Conservation (phyloP, 1,139 yeast genomes). For the Pichia sp. region DNA sequence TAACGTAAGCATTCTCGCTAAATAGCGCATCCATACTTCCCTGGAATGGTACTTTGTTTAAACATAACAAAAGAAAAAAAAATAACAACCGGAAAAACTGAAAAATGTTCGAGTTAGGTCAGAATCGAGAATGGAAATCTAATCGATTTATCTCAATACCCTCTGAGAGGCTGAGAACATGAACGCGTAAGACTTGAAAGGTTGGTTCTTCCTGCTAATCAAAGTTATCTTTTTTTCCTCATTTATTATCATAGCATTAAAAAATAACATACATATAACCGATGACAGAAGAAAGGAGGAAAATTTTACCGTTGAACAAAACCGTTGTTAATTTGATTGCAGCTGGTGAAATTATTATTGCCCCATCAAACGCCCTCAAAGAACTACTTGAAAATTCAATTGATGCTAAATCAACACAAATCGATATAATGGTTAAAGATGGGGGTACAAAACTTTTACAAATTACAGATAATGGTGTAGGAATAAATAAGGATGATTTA, state of each 20-base stretch:
- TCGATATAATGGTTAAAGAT: conserved; percentile 47
- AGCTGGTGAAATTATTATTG: conserved; percentile 93
- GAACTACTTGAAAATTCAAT: conserved; percentile 52
- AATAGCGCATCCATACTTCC: not conserved
- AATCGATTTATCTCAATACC: too few relatives aligned
- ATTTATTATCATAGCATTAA: too few relatives aligned
- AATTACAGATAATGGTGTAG: conserved; percentile 49
- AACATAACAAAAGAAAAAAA: too few relatives aligned
- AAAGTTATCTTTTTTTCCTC: too few relatives aligned
- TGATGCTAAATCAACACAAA: conserved; percentile 44
- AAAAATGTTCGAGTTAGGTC: too few relatives aligned
- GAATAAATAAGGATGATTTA: conserved; percentile 43
- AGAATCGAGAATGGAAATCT: too few relatives aligned
- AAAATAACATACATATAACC: not conserved
- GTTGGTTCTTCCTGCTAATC: too few relatives aligned
- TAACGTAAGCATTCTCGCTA: not conserved
- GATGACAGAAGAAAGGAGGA: conserved; percentile 3
- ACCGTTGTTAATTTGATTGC: conserved; percentile 86
- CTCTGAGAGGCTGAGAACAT: too few relatives aligned
- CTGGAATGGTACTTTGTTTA: too few relatives aligned
- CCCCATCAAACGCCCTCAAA: conserved; percentile 74
- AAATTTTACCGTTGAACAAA: conserved; percentile 44
- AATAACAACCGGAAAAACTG: too few relatives aligned
- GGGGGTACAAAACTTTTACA: conserved; percentile 51
- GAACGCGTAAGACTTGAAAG: too few relatives aligned